Conservation (phyloP, 441 rosid species). For the Pelargonium fulgidum region DNA sequence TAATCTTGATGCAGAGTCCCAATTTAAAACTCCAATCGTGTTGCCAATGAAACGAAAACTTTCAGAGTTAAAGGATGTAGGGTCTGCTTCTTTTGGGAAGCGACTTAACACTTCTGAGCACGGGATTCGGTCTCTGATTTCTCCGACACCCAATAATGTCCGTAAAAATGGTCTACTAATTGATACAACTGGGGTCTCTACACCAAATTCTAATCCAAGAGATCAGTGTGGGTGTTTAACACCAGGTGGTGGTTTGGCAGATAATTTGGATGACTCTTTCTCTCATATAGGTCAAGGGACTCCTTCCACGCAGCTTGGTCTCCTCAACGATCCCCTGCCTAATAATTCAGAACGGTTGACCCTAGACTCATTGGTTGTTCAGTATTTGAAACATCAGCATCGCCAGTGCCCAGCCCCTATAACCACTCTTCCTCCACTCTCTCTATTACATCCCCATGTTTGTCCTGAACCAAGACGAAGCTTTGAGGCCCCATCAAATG, state of each 20-base stretch:
- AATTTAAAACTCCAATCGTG: slow-evolving; percentile 59
- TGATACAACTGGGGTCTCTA: slow-evolving; percentile 49
- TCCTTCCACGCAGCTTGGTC: slow-evolving; percentile 44
- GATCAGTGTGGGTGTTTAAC: slow-evolving; percentile 41
- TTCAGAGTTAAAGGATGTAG: slow-evolving; percentile 62
- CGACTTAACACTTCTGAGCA: slow-evolving; percentile 58
- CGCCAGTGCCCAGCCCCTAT: slow-evolving; percentile 99
- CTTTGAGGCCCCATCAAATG: slow-evolving; percentile 85
- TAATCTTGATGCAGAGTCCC: slow-evolving; percentile 46
- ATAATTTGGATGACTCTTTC: slow-evolving; percentile 50
- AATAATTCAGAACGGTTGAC: slow-evolving; percentile 70
- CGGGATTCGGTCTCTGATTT: slow-evolving; percentile 61
- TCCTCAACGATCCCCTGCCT: slow-evolving; percentile 52
- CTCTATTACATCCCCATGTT: slow-evolving; percentile 88
- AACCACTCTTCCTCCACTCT: slow-evolving; percentile 95
- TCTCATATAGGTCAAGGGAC: slow-evolving; percentile 40
- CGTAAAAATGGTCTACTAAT: slow-evolving; percentile 39
- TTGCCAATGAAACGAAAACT: slow-evolving; percentile 76
- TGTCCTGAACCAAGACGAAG: slow-evolving; percentile 94
- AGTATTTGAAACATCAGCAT: slow-evolving; percentile 93
- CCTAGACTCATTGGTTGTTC: slow-evolving; percentile 82
- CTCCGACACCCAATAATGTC: slow-evolving; percentile 43
- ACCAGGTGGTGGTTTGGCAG: slow-evolving; percentile 32
- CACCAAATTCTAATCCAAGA: slow-evolving; percentile 45
- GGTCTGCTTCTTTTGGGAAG: slow-evolving; percentile 50